phyloP scores from a whole-genome alignment of 129 eudicot species.

The Silybum marianum region DNA sequence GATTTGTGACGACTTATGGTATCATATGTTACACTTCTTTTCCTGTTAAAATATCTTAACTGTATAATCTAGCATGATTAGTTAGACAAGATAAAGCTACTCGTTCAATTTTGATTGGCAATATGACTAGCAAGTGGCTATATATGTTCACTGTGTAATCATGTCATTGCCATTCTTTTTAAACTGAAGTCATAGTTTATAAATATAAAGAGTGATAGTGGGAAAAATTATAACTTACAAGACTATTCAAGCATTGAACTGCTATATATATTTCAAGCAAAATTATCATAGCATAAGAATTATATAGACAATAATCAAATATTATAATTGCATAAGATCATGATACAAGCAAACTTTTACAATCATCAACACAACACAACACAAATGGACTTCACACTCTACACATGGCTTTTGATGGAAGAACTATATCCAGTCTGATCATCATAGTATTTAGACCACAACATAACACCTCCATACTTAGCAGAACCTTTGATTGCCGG shows the following conservation, averaged over 20 bases:
- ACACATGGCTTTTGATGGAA: constrained; percentile 42
- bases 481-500: constrained; percentile 41
- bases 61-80: background rate
- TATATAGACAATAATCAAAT: background rate
- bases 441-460: constrained; percentile 53
- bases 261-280: no score
- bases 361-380: background rate
- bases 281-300: background rate
- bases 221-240: no score
- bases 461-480: constrained; percentile 64
- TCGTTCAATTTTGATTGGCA: background rate
- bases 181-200: background rate
- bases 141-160: no score
- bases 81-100: background rate
- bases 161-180: no score
- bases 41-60: background rate
- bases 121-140: background rate
- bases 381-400: background rate
- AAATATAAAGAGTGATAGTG: background rate
- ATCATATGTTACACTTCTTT: background rate
- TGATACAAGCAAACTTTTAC: background rate
- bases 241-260: no score
- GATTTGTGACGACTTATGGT: background rate
- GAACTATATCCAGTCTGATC: constrained; percentile 42
- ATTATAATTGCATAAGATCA: background rate